Evolutionary conservation across 2,329 filamentous ascomycete species (phyloP), one percentile per base, ranked within the genome.

Genomic region (Aspergillus tanneri): DNA sequence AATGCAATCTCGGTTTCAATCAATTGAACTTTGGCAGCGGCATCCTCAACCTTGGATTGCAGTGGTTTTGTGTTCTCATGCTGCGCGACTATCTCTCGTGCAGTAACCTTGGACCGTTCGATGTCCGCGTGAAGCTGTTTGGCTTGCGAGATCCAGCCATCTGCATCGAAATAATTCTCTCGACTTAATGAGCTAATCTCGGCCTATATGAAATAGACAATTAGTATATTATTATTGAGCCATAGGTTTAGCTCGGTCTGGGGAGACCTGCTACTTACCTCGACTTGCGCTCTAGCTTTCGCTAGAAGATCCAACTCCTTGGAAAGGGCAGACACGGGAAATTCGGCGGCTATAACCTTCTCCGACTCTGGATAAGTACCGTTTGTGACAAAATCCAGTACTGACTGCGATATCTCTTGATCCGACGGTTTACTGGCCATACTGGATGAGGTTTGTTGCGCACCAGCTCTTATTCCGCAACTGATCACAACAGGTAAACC

Each of bases 61-160:
- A 88, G 74, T 34, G 76, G 74, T 52, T 83, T 82, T 10, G 85
- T 83, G 22, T 78, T 81, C 62, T 92, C 86, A 43, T 90, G 85
- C 60, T 90, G 82, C 36, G 84, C 80, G 4, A 92, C 81, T 49
- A 97, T 95, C 49, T 90, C 84, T 61, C 85, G 85, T 18, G 92
- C 90, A 27, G 90, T 84, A 12, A 82, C 79, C 61, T 89, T 86
- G 19, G 90, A 92, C 38, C 83, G 81, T 60, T 88, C 83, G 56
- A 96, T 92, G 64, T 96, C 92, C 53, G 85, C 81, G 67, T 95
- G 89, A 6, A 96, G 80, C 43, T 85, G 83, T 69, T 89, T 89
- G 39, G 91, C 90, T 67, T 93, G 89, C 43, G 78, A 74, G 47
- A 95, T 88, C 92, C 92, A 97, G 43, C 85, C 81, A 63, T 90